Evolutionary conservation across 1,284 basidiomycete genomes (phyloP), one percentile per base, ranked within the genome.

Genomic region (Rhizoctonia solani): DNA sequence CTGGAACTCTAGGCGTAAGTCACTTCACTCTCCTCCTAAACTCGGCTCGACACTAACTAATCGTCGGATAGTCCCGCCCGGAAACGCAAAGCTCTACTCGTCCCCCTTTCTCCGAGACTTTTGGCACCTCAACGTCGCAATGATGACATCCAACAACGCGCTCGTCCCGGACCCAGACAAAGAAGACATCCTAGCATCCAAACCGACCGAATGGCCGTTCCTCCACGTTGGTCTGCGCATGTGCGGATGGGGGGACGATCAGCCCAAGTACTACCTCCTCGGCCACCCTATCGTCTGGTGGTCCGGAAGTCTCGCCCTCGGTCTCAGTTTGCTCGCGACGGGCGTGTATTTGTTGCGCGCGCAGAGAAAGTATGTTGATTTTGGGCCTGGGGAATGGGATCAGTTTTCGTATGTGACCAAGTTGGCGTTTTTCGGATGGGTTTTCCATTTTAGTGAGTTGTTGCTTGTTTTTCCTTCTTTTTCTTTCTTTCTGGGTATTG

Each of bases 111-210:
- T 98, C 66, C 88, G 91, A 66, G 96, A 99, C 79, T 98, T 99
- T 79, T 95, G 94, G 87, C 96, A 99, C 77, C 86, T 99, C 68
- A 99, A 99, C 74, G 93, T 99, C 14, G 96, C 95, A 14, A 99
- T 99, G 97, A 96, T 97, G 93, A 98, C 95, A 0, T 97, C 95
- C 3, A 99, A 99, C 82, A 99, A 99, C 76, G 95, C 97, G 0
- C 87, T 99, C 63, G 80, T 98, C 49, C 96, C 96, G 0, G 95
- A 99, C 74, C 92, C 95, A 0, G 96, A 99, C 81, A 99, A 99
- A 80, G 93, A 95, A 72, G 96, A 99, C 76, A 93, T 98, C 72
- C 86, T 99, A 56, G 95, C 96, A 0, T 96, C 93, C 37, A 86
- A 85, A 73, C 95, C 96, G 0, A 82, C 84, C 53, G 95, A 99